Evolutionary conservation across 495 filamentous ascomycete genomes (phyloP).

Genomic region (Cercophora samala): DNA sequence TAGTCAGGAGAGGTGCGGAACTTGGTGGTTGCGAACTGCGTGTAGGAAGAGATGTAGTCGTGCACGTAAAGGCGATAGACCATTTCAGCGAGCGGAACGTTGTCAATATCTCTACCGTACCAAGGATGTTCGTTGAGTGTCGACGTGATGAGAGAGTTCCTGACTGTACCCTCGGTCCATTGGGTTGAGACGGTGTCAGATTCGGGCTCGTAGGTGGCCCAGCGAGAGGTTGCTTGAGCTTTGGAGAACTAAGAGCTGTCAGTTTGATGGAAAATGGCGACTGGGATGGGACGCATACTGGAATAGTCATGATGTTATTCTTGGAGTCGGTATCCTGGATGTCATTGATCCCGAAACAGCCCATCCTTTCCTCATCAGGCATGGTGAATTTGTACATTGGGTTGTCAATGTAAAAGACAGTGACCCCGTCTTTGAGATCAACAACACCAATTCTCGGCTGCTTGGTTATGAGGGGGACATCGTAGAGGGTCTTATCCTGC

Average conservation of each 20-base stretch:
- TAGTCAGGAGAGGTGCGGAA: slow-evolving; percentile 2
- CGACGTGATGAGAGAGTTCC: background rate
- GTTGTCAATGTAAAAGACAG: background rate
- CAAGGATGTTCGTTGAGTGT: background rate
- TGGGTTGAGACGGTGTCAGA: slow-evolving; percentile 2
- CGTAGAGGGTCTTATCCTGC: background rate
- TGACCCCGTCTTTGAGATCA: background rate
- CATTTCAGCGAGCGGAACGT: background rate
- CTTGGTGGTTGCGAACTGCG: slow-evolving; percentile 3
- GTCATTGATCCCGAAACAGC: background rate
- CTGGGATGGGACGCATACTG: background rate
- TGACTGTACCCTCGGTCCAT: background rate
- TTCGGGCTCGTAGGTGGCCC: slow-evolving; percentile 5
- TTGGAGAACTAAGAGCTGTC: background rate
- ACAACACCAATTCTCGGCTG: background rate
- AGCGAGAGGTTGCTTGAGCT: background rate
- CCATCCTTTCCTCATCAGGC: background rate
- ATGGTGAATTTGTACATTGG: slow-evolving; percentile 4
- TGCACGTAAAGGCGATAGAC: slow-evolving; percentile 2
- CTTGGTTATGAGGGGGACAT: background rate
- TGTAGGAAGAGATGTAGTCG: slow-evolving; percentile 4
- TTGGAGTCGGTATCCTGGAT: slow-evolving; percentile 1
- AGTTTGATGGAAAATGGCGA: background rate
- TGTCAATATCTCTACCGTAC: background rate
- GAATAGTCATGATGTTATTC: slow-evolving; percentile 1